Evolutionary conservation across 2,329 filamentous ascomycete species (phyloP), one percentile per base, ranked within the genome.

Genomic region (Colletotrichum sp.): DNA sequence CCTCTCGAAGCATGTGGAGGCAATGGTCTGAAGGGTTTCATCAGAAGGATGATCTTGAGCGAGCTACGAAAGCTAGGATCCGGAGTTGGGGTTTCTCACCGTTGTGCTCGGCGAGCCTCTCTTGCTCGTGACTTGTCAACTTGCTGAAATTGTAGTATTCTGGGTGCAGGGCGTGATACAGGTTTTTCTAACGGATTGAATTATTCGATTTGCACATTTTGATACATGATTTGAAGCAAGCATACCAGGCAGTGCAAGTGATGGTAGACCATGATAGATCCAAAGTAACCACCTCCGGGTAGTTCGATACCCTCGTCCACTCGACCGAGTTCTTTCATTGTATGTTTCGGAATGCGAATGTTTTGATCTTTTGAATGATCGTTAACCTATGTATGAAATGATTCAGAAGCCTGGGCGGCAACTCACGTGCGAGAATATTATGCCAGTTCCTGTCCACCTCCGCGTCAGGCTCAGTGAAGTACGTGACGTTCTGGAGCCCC

Each of bases 321-420:
- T 6, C 43, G n/a, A 48, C 10, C 43, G 4, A 48, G 18, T 0
- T 48, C 43, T 12, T 48, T 5, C 43, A 48, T 48, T 12, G 18
- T 21, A 48, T n/a, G 18, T 21, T 48, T 48, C 10, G 43, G 10
- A 48, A 48, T 13, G 10, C 43, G 43, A 7, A 48, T 48, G 0
- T 48, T 48, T 6, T 48, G 43, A 13, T 48, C 43, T 48, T 21
- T 6, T 7, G 10, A 1, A 48, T 0, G 43, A 13, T 6, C 10
- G 10, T 48, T 0, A 48, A 48, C 0, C 10, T 21, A 48, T 21
- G n/a, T 1, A 48, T 48, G 10, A 2, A 7, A 7, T 10, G 0
- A 4, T 13, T 48, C 43, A 48, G 18, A 48, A 3, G 9, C 18
- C 4, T 48, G 18, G 3, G 6, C 13, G 18, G n/a, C 18, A 18